These are phyloP conservation scores for Collybia nuda DNA, from an alignment of 768 basidiomycete species.

Conservation along the genomic window DNA sequence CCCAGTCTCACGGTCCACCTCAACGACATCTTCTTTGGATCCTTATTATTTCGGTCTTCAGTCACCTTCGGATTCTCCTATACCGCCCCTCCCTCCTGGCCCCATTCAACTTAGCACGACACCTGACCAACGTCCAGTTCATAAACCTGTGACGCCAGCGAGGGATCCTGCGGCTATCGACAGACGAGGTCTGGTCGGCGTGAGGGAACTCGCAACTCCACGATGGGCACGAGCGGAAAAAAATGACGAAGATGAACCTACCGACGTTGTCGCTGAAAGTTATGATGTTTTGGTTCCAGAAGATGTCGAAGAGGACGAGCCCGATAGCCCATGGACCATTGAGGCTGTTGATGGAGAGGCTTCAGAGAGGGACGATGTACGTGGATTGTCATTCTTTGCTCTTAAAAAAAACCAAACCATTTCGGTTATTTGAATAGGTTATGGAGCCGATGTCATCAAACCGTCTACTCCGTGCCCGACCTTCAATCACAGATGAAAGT, in stretches of 20 bases:
- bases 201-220: constrained; percentile 96
- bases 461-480: constrained; percentile 54
- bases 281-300: constrained; percentile 43
- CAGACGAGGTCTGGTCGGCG: constrained; percentile 84
- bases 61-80: constrained; percentile 68
- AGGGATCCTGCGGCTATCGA: constrained; percentile 81
- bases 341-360: constrained; percentile 81
- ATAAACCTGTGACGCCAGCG: constrained; percentile 69
- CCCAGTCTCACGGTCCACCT: constrained; percentile 61
- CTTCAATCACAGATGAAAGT: constrained; percentile 79
- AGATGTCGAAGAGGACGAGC: constrained; percentile 49
- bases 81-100: constrained; percentile 48
- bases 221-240: constrained; percentile 72
- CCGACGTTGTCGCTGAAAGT: constrained; percentile 22
- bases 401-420: constrained; percentile 1
- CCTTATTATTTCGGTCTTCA: constrained; percentile 83
- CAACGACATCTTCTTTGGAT: constrained; percentile 80
- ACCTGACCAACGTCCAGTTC: constrained; percentile 53
- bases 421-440: constrained; percentile 26
- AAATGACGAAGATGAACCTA: constrained; percentile 32
- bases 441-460: constrained; percentile 42
- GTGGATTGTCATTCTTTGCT: constrained; percentile 15
- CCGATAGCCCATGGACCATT: constrained; percentile 88
- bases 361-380: constrained; percentile 70
- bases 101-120: constrained; percentile 47